phyloP scores from a whole-genome alignment of 257 asterid genomes.

The Solanum tarijense region DNA sequence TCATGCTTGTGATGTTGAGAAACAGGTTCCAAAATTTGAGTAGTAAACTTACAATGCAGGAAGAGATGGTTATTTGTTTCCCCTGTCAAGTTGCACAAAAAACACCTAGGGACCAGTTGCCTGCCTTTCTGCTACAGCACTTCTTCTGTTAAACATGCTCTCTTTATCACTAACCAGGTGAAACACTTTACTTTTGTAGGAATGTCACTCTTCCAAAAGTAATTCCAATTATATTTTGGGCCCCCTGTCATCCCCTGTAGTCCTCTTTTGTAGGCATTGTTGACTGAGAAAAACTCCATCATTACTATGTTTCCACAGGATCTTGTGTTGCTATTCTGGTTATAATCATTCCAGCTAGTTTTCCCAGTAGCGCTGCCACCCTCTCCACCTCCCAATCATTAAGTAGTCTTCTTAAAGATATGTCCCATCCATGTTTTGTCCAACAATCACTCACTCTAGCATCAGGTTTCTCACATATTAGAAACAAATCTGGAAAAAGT shows the following conservation, averaged over 20 bases:
- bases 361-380: not conserved
- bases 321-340: not conserved
- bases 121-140: not conserved
- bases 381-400: not conserved
- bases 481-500: not conserved
- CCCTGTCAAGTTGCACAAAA: not conserved
- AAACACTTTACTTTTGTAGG: not conserved
- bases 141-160: not conserved
- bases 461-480: not conserved
- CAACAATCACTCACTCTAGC: not conserved
- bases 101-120: not conserved
- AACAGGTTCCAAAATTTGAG: not conserved
- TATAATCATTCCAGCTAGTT: not conserved
- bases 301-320: not conserved
- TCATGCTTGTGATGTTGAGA: not conserved
- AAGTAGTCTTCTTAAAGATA: not conserved
- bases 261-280: not conserved
- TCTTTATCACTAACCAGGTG: not conserved
- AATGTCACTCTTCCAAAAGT: not conserved
- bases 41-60: not conserved
- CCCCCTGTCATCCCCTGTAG: not conserved
- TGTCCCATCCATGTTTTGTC: not conserved
- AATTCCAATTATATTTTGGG: not conserved
- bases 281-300: not conserved
- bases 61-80: not conserved